Base-by-base conservation (phyloP, 2,329 filamentous ascomycete species). In the Arthrobotrys megalospora region DNA sequence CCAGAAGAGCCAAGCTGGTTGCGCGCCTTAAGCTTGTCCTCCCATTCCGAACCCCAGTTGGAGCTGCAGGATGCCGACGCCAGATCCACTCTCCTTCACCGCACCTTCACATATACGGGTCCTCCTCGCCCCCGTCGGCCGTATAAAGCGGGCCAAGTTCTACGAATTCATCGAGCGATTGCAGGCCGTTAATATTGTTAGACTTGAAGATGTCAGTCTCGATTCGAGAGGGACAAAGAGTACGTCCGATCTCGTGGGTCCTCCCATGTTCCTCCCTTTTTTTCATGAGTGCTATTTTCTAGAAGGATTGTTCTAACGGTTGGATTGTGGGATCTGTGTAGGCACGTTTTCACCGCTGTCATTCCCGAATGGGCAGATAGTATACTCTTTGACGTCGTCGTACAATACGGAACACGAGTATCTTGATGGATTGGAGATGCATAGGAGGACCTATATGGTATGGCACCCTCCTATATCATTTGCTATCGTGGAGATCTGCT, bases 311-410 rank as follows among this genome's bases (percentile, higher is more conserved):
- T 58, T 58, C 52, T 41, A n/a, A 58, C 52, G 3, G 34, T 1
- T 21, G n/a, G 52, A 38, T 6, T 58, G 32, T 43, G 34, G 12
- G 2, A 32, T 14, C 24, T 80, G 67, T 78, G 66, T 84, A 97
- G 94, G 93, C 85, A 94, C 96, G 91, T 97, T 98, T 85, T 97
- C 93, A 75, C 95, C 95, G 47, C 86, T 96, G 82, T 93, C 92
- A 12, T 97, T 96, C 84, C 94, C 93, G 10, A 89, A 91, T 81
- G 95, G 95, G 78, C 90, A 91, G 82, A 91, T 98, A 79, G 88
- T 97, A 82, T 97, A 96, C 87, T 92, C 97, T 83, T 88, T 97
- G 79, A 91, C 92, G 73, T 93, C 92, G 78, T 91, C 96, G 0
- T 97, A 97, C 86, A 96, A 99, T 84, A 87, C 76, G 48, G 81